Evolutionary conservation across 257 asterid genomes (phyloP).

Genomic region (Primulina huaijiensis): DNA sequence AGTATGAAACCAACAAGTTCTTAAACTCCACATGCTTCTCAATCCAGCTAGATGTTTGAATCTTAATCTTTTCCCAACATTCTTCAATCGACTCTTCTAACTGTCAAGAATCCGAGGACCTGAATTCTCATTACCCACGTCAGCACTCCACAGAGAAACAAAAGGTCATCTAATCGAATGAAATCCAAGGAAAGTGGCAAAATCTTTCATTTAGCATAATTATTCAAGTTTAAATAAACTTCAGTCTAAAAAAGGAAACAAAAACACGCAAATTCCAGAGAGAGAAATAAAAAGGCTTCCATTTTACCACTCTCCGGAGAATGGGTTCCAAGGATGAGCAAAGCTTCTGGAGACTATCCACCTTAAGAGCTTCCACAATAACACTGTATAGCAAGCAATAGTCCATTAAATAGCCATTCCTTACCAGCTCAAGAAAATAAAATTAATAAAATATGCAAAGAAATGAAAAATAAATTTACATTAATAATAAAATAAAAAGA

Average conservation of each 20-base stretch:
- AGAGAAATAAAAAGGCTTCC: constrained; percentile 12
- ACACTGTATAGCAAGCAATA: constrained; percentile 58
- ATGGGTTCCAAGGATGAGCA: constrained; percentile 95
- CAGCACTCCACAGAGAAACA: too few species aligned
- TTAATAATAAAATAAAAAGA: background rate
- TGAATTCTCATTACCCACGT: background rate
- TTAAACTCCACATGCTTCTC: too few species aligned
- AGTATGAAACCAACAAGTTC: too few species aligned
- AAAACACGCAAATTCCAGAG: background rate
- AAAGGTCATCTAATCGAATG: background rate
- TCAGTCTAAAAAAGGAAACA: background rate
- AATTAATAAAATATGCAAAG: background rate
- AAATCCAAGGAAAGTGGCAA: background rate
- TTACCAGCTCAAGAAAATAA: constrained; percentile 2
- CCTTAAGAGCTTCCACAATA: constrained; percentile 91
- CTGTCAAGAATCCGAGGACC: background rate
- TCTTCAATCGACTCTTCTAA: too few species aligned
- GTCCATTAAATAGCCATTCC: constrained; percentile 6
- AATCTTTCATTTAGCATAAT: background rate
- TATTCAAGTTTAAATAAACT: background rate
- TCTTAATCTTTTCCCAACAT: too few species aligned
- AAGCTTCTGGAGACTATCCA: constrained; percentile 94
- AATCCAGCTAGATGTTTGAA: too few species aligned
- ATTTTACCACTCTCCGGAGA: constrained; percentile 92
- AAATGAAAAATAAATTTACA: constrained; percentile 11